Evolutionary conservation across 2,329 filamentous ascomycete species (phyloP).

Genomic region (Verticillium klebahnii): DNA sequence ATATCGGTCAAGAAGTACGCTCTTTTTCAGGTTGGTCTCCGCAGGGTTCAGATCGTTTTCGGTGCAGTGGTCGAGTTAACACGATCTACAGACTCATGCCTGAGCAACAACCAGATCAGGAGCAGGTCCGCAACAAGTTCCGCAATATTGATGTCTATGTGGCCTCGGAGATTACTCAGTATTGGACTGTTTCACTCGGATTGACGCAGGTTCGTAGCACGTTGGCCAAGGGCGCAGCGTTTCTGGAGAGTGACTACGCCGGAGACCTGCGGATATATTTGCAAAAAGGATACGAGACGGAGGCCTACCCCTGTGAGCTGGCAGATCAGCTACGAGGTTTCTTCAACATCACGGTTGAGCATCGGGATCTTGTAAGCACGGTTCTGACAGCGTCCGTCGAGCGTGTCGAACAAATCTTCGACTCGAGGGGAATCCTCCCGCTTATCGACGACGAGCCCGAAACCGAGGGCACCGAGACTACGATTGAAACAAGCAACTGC

Average conservation of each 20-base stretch:
- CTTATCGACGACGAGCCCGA: neutral
- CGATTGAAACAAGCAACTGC: neutral
- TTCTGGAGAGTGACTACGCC: constrained; percentile 6
- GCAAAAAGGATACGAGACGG: constrained; percentile 1
- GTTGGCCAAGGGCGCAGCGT: constrained; percentile 1
- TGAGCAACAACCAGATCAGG: neutral
- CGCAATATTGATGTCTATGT: constrained; percentile 3
- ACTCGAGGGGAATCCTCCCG: constrained; percentile 3
- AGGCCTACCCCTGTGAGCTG: constrained; percentile 5
- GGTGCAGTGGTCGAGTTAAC: neutral
- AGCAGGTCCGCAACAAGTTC: neutral
- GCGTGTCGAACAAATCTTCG: constrained; percentile 4
- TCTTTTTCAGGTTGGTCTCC: constrained; percentile 3
- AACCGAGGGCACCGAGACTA: neutral
- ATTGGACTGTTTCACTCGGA: constrained; percentile 4
- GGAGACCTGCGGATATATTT: constrained; percentile 6
- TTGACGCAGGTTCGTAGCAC: constrained; percentile 1
- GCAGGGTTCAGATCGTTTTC: neutral
- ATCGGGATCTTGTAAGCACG: constrained; percentile 3
- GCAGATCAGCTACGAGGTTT: constrained; percentile 4
- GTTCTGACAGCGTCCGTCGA: constrained; percentile 1
- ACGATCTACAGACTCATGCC: constrained; percentile 2
- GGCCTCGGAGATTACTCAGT: neutral
- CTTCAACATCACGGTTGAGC: constrained; percentile 1
- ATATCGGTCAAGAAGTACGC: constrained; percentile 1